A percentile compares a stretch with the other conserved stretches of the same genome.
Conservation (phyloP, 228 moss, liverwort and hornwort species). For the Sphagnum fallax region DNA sequence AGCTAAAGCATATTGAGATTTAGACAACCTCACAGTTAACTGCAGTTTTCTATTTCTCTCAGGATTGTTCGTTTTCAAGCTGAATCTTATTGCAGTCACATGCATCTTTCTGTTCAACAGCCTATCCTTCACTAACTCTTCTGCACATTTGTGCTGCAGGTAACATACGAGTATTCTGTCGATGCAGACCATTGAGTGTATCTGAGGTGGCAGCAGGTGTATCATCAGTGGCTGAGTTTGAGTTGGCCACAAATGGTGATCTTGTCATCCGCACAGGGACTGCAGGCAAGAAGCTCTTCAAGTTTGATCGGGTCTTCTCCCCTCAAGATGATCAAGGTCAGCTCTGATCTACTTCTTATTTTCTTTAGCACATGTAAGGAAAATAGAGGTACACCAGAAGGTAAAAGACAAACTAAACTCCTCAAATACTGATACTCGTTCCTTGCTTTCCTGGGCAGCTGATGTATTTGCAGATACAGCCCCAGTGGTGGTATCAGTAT, state of each 20-base stretch:
- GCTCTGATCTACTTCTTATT: background rate
- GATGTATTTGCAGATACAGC: slow-evolving; percentile 91
- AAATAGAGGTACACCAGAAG: no score
- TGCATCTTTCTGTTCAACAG: background rate
- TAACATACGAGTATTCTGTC: slow-evolving; percentile 89
- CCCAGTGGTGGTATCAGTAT: slow-evolving; percentile 86
- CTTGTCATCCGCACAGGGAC: slow-evolving; percentile 69
- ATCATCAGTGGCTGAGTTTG: slow-evolving; percentile 68
- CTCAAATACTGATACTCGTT: no score
- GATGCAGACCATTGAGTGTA: slow-evolving; percentile 76
- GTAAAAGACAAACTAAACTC: no score
- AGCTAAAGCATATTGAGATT: no score
- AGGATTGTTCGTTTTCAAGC: no score
- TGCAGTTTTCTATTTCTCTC: no score
- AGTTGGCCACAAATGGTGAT: slow-evolving; percentile 69
- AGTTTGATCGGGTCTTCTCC: slow-evolving; percentile 91
- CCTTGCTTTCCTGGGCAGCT: slow-evolving; percentile 15
- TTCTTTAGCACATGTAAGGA: no score
- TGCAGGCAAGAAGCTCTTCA: slow-evolving; percentile 77
- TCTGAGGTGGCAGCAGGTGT: slow-evolving; percentile 45
- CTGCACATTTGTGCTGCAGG: slow-evolving; percentile 31
- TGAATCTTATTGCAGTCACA: background rate
- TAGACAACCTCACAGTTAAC: no score
- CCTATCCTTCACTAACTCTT: background rate
- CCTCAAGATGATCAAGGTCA: slow-evolving; percentile 92